Base-by-base conservation (phyloP, 1,284 basidiomycete genomes). In the Cerrena zonata region DNA sequence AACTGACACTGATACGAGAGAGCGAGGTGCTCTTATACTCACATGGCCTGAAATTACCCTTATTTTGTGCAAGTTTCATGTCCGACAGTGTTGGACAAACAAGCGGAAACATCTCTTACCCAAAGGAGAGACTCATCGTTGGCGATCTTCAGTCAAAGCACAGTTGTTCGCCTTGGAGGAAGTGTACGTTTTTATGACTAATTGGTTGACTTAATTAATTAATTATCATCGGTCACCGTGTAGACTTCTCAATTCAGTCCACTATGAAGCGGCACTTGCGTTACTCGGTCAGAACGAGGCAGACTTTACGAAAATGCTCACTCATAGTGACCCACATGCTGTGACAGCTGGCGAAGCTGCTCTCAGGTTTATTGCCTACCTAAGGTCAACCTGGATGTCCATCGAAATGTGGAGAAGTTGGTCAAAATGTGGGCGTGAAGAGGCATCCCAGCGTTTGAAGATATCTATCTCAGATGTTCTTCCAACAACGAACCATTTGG, bases 401-500 rank as follows among this genome's bases (percentile, higher is more conserved):
- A 13, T 36, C 13, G 49, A 50, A 5, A 38, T 67, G 5, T 67
- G 65, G 65, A 11, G 34, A 0, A 58, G 62, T 49, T 70, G 69
- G 69, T 69, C 69, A 2, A 21, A 56, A 11, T 48, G 45, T 38
- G 67, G 65, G 5, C 53, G 60, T 1, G 26, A 30, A 5, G 24
- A 48, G n/a, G 66, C 65, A 18, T 62, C 67, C 5, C 13, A 15
- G 3, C 48, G 52, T 0, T 53, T 71, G 5, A 44, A 49, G 0
- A 22, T 55, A 13, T 52, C 58, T 2, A 43, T 70, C 15, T 62
- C 67, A 2, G 58, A 55, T 11, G 59, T 72, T 5, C 47, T 71
- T 21, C 60, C 67, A 0, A 73, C 70, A 1, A 73, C 69, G 26
- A 73, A 72, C 46, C 69, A 71, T 50, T 62, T 73, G 0, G 69